Base-by-base conservation (phyloP, 164 flowering plant species). In the Berberis vulgaris region DNA sequence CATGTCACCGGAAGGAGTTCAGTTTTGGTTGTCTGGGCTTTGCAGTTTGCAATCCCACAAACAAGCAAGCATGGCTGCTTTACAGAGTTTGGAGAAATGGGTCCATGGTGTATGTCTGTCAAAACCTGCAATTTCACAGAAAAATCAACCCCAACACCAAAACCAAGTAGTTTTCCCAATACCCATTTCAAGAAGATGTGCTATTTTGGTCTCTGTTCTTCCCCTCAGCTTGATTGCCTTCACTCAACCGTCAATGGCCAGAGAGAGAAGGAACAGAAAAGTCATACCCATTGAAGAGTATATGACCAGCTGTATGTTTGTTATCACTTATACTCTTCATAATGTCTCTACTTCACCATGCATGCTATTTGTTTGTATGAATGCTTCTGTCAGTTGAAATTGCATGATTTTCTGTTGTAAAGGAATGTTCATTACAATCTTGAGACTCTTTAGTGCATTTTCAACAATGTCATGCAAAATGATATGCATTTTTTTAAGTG, bases 241-340 rank as follows among this genome's bases (percentile, higher is more conserved):
- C 7, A 49, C 73, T 7, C 83, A 84, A 8, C 67, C 80, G 60
- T 76, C 82, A 49, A 73, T 74, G 10, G 97, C 98, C 54, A 79
- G 97, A 72, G 97, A 82, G 70, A 80, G 92, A 69, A 86, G 96
- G 71, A 79, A 56, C 81, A 83, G 69, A 71, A 84, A 79, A 73
- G 55, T 5, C 61, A 84, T 93, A 68, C 95, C 96, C 56, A 76
- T 77, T 59, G 97, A 90, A 71, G 96, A 90, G 5, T 93, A 87
- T 72, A 76, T 57, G 55, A 84, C 86, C 53, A 73, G 70, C 72
- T 67, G 97, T 93, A 5, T 70, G 86, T 81, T 5, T 65, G 26
- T 26, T 26, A 26, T 26, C 26, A 26, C 26, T 26, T 26, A 26
- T 26, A 26, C 26, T 26, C 26, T 26, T 26, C 26, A 26, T 26